Base-by-base conservation (phyloP, 73 alveolate species). In the Paramecium pentaurelia region DNA sequence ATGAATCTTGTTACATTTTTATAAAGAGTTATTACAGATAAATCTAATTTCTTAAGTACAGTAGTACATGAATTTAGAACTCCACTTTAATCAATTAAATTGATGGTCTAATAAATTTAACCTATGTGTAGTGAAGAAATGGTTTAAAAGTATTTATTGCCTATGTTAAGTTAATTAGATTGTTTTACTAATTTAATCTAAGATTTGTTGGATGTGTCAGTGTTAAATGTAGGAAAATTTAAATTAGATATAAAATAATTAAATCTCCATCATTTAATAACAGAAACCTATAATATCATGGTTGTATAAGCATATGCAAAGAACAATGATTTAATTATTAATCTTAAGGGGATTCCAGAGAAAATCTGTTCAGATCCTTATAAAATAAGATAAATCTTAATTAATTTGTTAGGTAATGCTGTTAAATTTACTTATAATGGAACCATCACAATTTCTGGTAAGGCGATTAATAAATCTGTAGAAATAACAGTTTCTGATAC, bases 371-470 rank as follows among this genome's bases (percentile, higher is more conserved):
- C 75, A 7, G 94, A 89, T 71, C 94, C 90, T 20, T 34, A 71
- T 45, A 89, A 83, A 51, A 89, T 89, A 42, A 47, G 88, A 37
- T 47, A 89, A 89, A 89, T 89, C n/a, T 44, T 89, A 27, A 70
- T 83, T 12, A 89, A 89, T 40, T 36, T 89, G 30, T 18, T 89
- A 20, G 92, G 94, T 4, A 89, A 89, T 89, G 92, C 94, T 7
- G 54, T 89, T 3, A 89, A 89, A 45, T 89, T 89, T 22, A 89
- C 94, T 12, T 77, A 70, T 38, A 5, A 89, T 38, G 94, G 94
- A 14, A 40, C 12, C 8, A 89, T 89, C 20, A 34, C 58, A 18
- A 42, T 89, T 8, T 12, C 86, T 1, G 71, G 86, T 12, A 83
- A 40, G 73, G 16, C 54, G 1, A 22, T 45, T 4, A 60, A 77